phyloP scores from a whole-genome alignment of 75 land plant genomes.

The Sequoiadendron giganteum region DNA sequence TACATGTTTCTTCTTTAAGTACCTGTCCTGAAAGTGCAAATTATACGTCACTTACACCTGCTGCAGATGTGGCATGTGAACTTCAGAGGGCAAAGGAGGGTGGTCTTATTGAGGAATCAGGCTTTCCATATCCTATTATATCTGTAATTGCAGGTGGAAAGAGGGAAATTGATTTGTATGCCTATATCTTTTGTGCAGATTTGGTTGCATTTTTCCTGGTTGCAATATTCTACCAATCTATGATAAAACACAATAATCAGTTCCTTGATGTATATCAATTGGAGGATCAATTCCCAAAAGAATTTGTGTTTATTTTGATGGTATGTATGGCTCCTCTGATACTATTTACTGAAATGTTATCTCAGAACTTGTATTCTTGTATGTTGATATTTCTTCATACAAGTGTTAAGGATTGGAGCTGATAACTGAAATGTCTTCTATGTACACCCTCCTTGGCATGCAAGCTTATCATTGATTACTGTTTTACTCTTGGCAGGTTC shows the following conservation, averaged over 20 bases:
- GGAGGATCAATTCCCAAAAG: conserved; percentile 97
- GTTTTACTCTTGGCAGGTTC: conserved; percentile 56
- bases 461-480: background rate
- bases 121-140: conserved; percentile 81
- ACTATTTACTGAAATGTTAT: background rate
- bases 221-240: conserved; percentile 87
- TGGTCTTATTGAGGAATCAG: conserved; percentile 56
- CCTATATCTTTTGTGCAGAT: conserved; percentile 91
- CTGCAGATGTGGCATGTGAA: conserved; percentile 91
- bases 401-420: background rate
- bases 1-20: conserved; percentile 70
- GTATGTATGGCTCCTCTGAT: conserved; percentile 31
- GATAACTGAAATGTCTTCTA: conserved; percentile 1
- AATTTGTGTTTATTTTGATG: conserved; percentile 90
- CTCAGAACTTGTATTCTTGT: background rate
- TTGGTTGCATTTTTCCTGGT: conserved; percentile 81
- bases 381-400: background rate
- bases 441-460: background rate
- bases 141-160: conserved; percentile 96
- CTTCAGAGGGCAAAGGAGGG: conserved; percentile 47
- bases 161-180: conserved; percentile 92
- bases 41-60: conserved; percentile 81
- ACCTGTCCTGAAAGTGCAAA: conserved; percentile 41
- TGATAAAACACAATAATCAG: conserved; percentile 71
- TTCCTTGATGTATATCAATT: conserved; percentile 88